Conservation (phyloP, 2,329 filamentous ascomycete genomes). For the Sclerotinia glacialis region DNA sequence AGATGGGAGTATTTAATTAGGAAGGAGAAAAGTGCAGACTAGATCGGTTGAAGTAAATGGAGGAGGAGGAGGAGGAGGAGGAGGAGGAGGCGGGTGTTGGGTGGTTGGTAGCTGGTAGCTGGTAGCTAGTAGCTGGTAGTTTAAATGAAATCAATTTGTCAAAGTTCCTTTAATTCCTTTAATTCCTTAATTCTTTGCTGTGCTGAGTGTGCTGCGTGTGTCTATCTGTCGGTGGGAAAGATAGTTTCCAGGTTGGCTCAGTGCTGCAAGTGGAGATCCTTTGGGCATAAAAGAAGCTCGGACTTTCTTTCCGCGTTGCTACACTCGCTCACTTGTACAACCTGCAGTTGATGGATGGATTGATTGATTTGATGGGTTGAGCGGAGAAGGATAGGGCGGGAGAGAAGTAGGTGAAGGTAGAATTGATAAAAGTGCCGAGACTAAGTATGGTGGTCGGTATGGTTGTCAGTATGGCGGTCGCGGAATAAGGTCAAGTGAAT, state of each 20-base stretch:
- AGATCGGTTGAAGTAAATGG: neutral
- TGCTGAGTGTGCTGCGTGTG: constrained; percentile 11
- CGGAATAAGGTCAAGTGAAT: too few species aligned
- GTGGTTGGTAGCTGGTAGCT: constrained; percentile 16
- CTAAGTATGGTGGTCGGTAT: too few species aligned
- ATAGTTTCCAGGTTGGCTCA: constrained; percentile 24
- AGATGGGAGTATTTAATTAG: neutral
- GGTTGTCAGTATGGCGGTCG: too few species aligned
- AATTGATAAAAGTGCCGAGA: too few species aligned
- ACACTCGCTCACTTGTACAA: neutral
- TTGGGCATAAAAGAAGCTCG: constrained; percentile 30
- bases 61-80: neutral
- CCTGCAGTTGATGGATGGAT: too few species aligned
- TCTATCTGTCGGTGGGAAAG: constrained; percentile 25
- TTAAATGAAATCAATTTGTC: constrained; percentile 25
- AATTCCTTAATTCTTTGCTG: constrained; percentile 22
- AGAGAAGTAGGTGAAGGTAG: too few species aligned
- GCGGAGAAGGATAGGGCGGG: too few species aligned
- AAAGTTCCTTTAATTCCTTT: constrained; percentile 22
- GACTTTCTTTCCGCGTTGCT: constrained; percentile 23
- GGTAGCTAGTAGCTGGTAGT: neutral
- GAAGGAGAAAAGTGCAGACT: neutral
- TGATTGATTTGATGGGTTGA: too few species aligned
- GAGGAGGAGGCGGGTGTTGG: neutral
- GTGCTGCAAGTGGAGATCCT: constrained; percentile 27